phyloP scores from a whole-genome alignment of 1,139 yeast species.

The Blastobotrys elegans region DNA sequence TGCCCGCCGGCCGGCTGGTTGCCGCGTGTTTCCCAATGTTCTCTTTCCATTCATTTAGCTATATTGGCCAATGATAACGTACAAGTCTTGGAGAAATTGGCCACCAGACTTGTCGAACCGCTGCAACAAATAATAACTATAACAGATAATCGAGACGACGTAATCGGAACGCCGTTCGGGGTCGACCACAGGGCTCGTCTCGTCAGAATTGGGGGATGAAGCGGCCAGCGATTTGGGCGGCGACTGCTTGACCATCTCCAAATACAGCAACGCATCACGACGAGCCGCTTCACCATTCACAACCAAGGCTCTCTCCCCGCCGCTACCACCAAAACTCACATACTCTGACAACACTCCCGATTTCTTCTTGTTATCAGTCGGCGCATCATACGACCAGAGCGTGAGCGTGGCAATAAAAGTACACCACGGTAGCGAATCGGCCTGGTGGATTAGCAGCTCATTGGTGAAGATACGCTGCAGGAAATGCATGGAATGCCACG shows the following conservation, averaged over 20 bases:
- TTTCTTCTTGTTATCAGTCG: constrained; percentile 8
- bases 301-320: constrained; percentile 2
- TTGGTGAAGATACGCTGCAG: constrained; percentile 23
- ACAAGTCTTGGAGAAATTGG: constrained; percentile 9
- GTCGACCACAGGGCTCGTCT: constrained; percentile 5
- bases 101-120: constrained; percentile 14
- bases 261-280: constrained; percentile 18
- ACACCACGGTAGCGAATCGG: constrained; percentile 30
- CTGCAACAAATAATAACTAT: constrained; percentile 14
- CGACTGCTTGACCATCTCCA: constrained; percentile 16
- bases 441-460: constrained; percentile 23
- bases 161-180: constrained; percentile 11
- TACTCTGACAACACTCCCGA: no score
- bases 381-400: constrained; percentile 27
- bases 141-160: constrained; percentile 15
- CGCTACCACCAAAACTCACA: background rate
- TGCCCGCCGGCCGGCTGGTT: no score
- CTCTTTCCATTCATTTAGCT: no score
- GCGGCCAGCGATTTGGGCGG: constrained; percentile 18
- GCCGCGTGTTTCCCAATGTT: no score
- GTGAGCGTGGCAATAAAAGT: constrained; percentile 26
- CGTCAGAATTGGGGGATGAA: constrained; percentile 9
- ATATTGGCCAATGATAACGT: constrained; percentile 9
- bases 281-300: constrained; percentile 12
- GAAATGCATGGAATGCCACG: constrained; percentile 30